Conservation (phyloP, 2,329 filamentous ascomycete species). For the Blumeria hordei region DNA sequence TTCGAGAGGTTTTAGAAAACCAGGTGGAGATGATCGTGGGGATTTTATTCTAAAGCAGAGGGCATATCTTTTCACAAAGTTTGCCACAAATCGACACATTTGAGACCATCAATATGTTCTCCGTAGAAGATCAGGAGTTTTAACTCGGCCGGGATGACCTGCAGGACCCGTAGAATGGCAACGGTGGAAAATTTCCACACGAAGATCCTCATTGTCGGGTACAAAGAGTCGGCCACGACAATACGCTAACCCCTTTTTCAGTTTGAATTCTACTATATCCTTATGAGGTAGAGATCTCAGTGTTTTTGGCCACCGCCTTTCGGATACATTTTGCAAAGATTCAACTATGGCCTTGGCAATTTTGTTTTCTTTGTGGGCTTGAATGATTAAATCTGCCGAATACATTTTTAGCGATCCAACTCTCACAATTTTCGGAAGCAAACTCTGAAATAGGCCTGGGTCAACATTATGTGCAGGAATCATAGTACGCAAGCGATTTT, state of each 20-base stretch:
- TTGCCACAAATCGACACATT: neutral
- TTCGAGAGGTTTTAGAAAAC: conserved; percentile 2
- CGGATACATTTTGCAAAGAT: neutral
- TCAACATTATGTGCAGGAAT: neutral
- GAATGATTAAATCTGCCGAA: neutral
- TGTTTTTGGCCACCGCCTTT: neutral
- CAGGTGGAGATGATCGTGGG: neutral
- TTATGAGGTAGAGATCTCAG: neutral
- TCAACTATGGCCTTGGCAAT: neutral
- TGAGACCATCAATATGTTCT: neutral
- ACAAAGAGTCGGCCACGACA: neutral
- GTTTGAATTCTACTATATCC: neutral
- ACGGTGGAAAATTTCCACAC: neutral
- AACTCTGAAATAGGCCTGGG: neutral
- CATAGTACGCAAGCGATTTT: neutral
- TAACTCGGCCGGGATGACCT: neutral
- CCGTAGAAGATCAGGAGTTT: neutral
- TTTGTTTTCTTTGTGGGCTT: neutral
- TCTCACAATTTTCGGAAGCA: neutral
- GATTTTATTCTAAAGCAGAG: neutral
- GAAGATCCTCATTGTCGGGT: neutral
- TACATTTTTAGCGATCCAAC: neutral
- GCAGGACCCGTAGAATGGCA: neutral
- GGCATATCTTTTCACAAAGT: neutral
- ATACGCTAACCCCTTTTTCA: neutral